Evolutionary conservation across 352 stramenopile genomes (phyloP).

Genomic region (Phytophthora niederhauseri): DNA sequence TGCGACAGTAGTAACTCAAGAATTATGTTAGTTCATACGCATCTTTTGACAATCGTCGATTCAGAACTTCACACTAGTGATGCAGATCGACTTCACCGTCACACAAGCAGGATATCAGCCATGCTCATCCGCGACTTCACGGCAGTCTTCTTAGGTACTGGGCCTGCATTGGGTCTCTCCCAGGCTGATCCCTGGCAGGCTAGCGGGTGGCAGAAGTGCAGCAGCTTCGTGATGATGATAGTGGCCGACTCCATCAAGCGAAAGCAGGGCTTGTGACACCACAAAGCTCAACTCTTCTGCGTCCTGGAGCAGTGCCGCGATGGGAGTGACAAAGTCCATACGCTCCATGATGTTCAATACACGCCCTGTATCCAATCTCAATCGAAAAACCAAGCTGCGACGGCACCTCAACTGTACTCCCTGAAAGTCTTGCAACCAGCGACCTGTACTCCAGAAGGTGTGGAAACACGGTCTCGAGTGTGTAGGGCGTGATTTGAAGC

Average conservation of each 20-base stretch:
- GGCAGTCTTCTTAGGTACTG: too few relatives aligned
- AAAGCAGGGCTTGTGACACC: neutral
- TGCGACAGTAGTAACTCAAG: too few relatives aligned
- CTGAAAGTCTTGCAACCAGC: conserved; percentile 2
- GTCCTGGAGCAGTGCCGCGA: conserved; percentile 5
- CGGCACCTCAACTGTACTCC: conserved; percentile 7
- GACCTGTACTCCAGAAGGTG: conserved; percentile 6
- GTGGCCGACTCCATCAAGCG: too few relatives aligned
- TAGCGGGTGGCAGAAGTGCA: neutral
- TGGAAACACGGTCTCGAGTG: conserved; percentile 21
- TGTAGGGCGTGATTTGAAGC: conserved; percentile 19
- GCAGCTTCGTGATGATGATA: neutral
- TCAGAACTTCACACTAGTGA: too few relatives aligned
- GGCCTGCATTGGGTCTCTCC: too few relatives aligned
- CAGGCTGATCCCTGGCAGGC: too few relatives aligned
- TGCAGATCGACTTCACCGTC: too few relatives aligned
- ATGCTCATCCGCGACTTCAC: too few relatives aligned
- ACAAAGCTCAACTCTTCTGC: neutral
- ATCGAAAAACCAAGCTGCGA: conserved; percentile 13
- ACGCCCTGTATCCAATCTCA: conserved; percentile 1
- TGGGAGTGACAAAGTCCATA: conserved; percentile 13
- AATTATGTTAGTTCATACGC: too few relatives aligned
- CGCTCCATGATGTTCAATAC: conserved; percentile 6
- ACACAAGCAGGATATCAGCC: too few relatives aligned
- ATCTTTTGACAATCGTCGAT: too few relatives aligned